These are phyloP conservation scores for Podila clonocystis DNA, from an alignment of 192 early-diverging fungal species.

Conservation along the genomic window DNA sequence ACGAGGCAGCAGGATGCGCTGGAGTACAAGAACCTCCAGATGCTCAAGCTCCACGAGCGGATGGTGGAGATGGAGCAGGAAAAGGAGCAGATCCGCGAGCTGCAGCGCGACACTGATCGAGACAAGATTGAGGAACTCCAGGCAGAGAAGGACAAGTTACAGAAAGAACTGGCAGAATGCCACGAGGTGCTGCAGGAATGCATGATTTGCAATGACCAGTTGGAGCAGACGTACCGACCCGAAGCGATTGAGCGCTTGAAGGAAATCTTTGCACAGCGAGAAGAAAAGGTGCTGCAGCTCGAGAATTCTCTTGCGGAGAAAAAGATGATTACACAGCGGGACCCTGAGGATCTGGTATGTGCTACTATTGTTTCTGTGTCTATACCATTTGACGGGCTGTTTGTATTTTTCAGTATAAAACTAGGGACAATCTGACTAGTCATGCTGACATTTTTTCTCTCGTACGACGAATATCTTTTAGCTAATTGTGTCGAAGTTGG, in stretches of 20 bases:
- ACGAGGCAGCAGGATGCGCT: background rate
- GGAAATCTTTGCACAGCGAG: background rate
- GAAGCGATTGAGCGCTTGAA: constrained; percentile 1
- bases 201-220: background rate
- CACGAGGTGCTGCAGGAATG: background rate
- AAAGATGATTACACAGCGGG: constrained; percentile 3
- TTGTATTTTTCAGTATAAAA: too few relatives aligned
- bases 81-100: background rate
- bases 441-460: background rate
- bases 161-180: constrained; percentile 6
- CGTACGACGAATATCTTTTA: background rate
- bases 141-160: background rate
- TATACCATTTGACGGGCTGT: too few relatives aligned
- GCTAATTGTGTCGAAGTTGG: background rate
- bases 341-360: background rate
- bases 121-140: constrained; percentile 16
- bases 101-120: constrained; percentile 10
- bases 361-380: background rate
- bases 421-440: too few relatives aligned
- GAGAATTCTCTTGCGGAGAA: constrained; percentile 3
- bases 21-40: background rate
- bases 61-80: background rate
- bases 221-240: background rate
- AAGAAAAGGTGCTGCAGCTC: background rate
- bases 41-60: background rate